Base-by-base conservation (phyloP, 208 protist species). In the Leishmania aethiopica region DNA sequence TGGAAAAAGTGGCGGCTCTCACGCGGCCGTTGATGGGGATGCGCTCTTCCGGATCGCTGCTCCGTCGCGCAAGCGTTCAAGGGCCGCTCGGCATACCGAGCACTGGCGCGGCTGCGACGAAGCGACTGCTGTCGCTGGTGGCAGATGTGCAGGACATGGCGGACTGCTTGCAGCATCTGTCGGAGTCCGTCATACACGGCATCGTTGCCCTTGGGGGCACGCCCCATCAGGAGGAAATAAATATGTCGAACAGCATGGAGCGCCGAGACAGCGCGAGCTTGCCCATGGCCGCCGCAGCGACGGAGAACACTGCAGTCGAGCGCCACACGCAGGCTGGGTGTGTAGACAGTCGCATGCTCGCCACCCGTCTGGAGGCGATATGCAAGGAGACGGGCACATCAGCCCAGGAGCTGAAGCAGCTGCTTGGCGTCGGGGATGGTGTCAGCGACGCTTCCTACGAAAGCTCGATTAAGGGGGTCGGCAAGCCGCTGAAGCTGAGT, bases 371-470 rank as follows among this genome's bases (percentile, higher is more conserved):
- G 10, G 75, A 62, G 49, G 79, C 82, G 17, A 75, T 89, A 45
- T 90, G 87, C 77, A 37, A 70, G 1, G 86, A 86, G 32, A 91
- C 88, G 1, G 80, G 86, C 42, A 84, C 80, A 47, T 90, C 87
- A 7, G 85, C 91, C 15, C 60, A 91, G n/a, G 85, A 92, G 42
- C 74, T 85, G 51, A 84, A 84, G 70, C 45, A 77, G 53, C 81
- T 86, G 17, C 60, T 92, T 32, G 74, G 84, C 47, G 69, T 87
- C 25, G 57, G 25, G 32, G 66, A 76, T 37, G 84, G 69, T 22
- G 79, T 11, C 55, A 75, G 75, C 37, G 62, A 25, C n/a, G 49
- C 28, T 32, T 62, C 17, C 40, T 45, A 25, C 28, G 51, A 32
- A n/a, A 75, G 32, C 28, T 22, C 64, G 15, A 55, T 25, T 5